These are phyloP conservation scores for Diaporthe australafricana DNA, from an alignment of 2,329 filamentous ascomycete genomes.

Conservation along the genomic window DNA sequence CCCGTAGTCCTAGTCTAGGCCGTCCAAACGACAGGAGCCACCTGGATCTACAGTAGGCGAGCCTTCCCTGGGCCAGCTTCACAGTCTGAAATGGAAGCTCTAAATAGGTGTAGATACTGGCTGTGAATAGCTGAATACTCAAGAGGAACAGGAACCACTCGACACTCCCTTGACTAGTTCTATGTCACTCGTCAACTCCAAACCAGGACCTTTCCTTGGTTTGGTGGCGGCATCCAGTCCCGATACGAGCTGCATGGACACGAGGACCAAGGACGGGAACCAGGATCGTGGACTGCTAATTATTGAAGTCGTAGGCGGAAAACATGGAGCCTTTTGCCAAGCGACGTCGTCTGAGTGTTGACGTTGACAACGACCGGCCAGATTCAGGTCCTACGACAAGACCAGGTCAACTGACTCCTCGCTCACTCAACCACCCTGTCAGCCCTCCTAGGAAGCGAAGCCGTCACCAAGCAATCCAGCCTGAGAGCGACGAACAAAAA, in stretches of 20 bases:
- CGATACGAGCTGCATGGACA: neutral
- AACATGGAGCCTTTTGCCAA: constrained; percentile 34
- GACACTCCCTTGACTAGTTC: too few relatives aligned
- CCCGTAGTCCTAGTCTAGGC: neutral
- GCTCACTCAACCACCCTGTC: constrained; percentile 53
- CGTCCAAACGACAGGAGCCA: neutral
- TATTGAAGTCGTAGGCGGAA: neutral
- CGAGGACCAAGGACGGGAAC: neutral
- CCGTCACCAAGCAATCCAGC: constrained; percentile 29
- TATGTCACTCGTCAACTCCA: neutral
- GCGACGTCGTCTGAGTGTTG: constrained; percentile 22
- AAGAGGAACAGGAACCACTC: neutral
- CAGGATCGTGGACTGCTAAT: neutral
- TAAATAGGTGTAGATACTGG: neutral
- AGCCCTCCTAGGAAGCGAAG: constrained; percentile 58
- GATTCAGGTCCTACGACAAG: neutral
- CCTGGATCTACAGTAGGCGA: neutral
- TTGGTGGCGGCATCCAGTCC: neutral
- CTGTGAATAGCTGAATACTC: neutral
- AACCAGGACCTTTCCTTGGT: neutral
- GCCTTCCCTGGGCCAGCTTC: neutral
- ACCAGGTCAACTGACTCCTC: constrained; percentile 37
- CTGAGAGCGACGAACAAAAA: neutral
- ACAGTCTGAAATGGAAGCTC: neutral
- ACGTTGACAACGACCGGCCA: neutral